Conservation (phyloP, 306 rosid species). For the Casuarina equisetifolia region DNA sequence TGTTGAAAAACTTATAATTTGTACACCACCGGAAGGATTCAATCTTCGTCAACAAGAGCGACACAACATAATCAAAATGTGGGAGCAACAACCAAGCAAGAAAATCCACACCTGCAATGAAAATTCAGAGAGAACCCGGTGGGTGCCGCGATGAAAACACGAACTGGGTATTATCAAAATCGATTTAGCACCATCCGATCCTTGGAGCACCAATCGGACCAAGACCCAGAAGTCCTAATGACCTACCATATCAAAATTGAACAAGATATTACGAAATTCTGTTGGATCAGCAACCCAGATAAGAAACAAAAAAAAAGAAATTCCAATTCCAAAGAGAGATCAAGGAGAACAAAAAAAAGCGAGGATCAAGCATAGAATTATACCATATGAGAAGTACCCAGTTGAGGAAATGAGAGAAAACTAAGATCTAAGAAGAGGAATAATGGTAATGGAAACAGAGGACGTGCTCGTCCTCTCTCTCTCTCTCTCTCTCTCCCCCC, state of each 20-base stretch:
- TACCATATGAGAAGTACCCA: slow-evolving; percentile 59
- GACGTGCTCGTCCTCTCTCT: slow-evolving; percentile 63
- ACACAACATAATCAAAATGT: slow-evolving; percentile 57
- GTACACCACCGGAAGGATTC: slow-evolving; percentile 21
- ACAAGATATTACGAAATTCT: not conserved
- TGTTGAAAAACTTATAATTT: slow-evolving; percentile 22
- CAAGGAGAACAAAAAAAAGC: slow-evolving; percentile 25
- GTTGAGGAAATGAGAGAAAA: slow-evolving; percentile 42
- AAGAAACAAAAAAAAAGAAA: slow-evolving; percentile 4
- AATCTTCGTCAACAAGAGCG: slow-evolving; percentile 29
- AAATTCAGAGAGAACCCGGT: slow-evolving; percentile 63
- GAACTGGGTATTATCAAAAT: slow-evolving; percentile 51
- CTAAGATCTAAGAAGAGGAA: slow-evolving; percentile 62
- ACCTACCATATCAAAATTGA: slow-evolving; percentile 27
- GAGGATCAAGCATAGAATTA: slow-evolving; percentile 22
- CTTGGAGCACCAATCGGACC: slow-evolving; percentile 46
- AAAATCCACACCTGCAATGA: slow-evolving; percentile 45
- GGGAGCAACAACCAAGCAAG: slow-evolving; percentile 33
- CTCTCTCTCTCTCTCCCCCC: slow-evolving; percentile 33
- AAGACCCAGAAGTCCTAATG: slow-evolving; percentile 41
- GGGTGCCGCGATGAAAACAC: slow-evolving; percentile 53
- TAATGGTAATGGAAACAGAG: slow-evolving; percentile 73
- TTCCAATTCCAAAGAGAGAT: slow-evolving; percentile 26
- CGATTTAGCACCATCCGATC: slow-evolving; percentile 71
- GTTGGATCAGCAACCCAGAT: slow-evolving; percentile 50